phyloP scores from a whole-genome alignment of 2,329 filamentous ascomycete genomes.

The Exophiala sp. region DNA sequence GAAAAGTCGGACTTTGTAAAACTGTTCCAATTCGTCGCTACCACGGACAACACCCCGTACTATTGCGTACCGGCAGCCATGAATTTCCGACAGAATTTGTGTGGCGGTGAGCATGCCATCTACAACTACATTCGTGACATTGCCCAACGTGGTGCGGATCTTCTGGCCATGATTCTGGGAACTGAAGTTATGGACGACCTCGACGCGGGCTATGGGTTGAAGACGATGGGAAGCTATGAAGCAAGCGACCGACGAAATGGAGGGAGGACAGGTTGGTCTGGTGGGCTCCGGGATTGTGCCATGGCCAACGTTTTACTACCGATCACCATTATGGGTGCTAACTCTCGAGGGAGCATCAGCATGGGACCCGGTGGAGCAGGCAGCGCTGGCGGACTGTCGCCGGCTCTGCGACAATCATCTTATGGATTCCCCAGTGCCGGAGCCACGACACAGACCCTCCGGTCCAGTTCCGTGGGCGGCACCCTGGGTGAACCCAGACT shows the following conservation, averaged over 20 bases:
- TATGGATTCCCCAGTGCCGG: conserved; percentile 24
- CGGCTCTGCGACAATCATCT: conserved; percentile 22
- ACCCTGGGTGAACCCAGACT: conserved; percentile 13
- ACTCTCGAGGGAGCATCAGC: conserved; percentile 24
- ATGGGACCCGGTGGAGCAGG: conserved; percentile 28
- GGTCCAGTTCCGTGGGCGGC: conserved; percentile 5
- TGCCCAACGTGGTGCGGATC: conserved; percentile 57
- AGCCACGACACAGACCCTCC: conserved; percentile 2
- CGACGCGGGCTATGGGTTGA: conserved; percentile 30
- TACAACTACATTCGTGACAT: conserved; percentile 57
- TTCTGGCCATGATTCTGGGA: conserved; percentile 57
- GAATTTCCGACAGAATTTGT: conserved; percentile 59
- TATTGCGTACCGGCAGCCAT: conserved; percentile 67
- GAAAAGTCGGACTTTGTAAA: conserved; percentile 56
- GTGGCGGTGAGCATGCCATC: conserved; percentile 70
- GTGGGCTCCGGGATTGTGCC: conserved; percentile 55
- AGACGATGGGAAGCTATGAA: conserved; percentile 28
- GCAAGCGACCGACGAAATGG: conserved; percentile 24
- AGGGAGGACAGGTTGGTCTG: conserved; percentile 42
- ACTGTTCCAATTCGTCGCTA: conserved; percentile 72
- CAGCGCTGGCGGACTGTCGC: conserved; percentile 27
- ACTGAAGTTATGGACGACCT: conserved; percentile 63
- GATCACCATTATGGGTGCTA: conserved; percentile 42
- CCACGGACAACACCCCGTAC: conserved; percentile 65
- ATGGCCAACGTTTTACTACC: conserved; percentile 72